These are phyloP conservation scores for Astragalus membranaceus DNA, from an alignment of 306 rosid species.

Conservation along the genomic window DNA sequence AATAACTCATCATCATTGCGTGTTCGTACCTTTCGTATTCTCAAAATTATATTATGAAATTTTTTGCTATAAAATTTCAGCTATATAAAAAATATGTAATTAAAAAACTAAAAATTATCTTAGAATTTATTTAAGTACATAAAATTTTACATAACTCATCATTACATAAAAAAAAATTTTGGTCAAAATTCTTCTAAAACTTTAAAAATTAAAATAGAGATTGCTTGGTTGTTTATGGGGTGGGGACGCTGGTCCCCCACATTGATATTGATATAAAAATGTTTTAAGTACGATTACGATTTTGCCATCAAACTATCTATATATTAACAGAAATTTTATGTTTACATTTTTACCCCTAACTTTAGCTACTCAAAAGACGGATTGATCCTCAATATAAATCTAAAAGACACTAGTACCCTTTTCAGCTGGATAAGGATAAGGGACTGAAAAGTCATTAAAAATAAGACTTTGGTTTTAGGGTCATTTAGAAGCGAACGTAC, in stretches of 20 bases:
- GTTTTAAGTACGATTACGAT: not conserved
- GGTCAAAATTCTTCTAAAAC: not conserved
- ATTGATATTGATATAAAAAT: constrained; percentile 8
- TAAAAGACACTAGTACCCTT: constrained; percentile 9
- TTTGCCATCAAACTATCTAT: constrained; percentile 9
- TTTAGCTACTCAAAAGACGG: not conserved
- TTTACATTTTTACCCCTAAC: not conserved
- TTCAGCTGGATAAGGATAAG: not conserved
- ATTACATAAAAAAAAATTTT: no score
- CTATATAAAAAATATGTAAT: no score
- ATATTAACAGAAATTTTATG: not conserved
- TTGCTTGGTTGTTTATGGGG: constrained; percentile 31
- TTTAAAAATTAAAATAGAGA: not conserved
- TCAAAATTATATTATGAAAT: no score
- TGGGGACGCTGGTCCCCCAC: constrained; percentile 31
- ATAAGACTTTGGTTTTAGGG: not conserved
- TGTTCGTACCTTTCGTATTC: no score
- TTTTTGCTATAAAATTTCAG: no score
- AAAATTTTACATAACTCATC: no score
- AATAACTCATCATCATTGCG: no score
- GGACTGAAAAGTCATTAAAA: not conserved
- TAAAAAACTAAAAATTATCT: no score
- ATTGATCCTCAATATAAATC: not conserved
- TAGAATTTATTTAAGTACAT: no score
- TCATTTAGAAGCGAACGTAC: not conserved